Evolutionary conservation across 2,329 filamentous ascomycete species (phyloP).

Genomic region (Hypoxylon sp.): DNA sequence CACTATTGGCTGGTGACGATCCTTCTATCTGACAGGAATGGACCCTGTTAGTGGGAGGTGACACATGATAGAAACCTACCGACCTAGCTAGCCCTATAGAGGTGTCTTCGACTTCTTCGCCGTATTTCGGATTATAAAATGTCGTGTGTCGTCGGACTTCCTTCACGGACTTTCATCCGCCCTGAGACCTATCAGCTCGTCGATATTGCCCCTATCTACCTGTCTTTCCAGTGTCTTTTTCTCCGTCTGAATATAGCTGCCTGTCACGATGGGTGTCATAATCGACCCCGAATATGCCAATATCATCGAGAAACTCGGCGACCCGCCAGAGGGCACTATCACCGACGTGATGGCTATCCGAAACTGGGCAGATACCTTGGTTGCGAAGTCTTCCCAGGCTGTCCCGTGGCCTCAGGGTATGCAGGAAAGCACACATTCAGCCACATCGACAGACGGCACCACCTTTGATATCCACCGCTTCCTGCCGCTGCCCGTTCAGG

Average conservation of each 20-base stretch:
- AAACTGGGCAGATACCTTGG: not conserved
- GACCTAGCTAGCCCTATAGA: not conserved
- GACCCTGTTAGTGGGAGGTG: not conserved
- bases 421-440: conserved; percentile 40
- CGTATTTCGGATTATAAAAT: not conserved
- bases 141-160: not conserved
- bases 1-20: conserved; percentile 2
- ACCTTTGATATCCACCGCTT: conserved; percentile 45
- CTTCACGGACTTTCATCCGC: not conserved
- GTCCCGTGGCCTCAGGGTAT: conserved; percentile 30
- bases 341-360: conserved; percentile 10
- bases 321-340: not conserved
- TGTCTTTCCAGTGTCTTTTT: not conserved
- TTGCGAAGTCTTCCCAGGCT: not conserved
- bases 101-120: not conserved
- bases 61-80: conserved; percentile 2
- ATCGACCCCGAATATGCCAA: conserved; percentile 17
- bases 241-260: not conserved
- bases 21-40: conserved; percentile 15
- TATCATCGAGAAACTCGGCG: not conserved
- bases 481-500: conserved; percentile 31
- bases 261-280: conserved; percentile 6
- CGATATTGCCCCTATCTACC: not conserved
- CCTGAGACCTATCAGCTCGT: not conserved
- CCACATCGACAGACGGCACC: conserved; percentile 45